Conservation (phyloP, 805 yeast genomes). For the Metschnikowia picachoensis region DNA sequence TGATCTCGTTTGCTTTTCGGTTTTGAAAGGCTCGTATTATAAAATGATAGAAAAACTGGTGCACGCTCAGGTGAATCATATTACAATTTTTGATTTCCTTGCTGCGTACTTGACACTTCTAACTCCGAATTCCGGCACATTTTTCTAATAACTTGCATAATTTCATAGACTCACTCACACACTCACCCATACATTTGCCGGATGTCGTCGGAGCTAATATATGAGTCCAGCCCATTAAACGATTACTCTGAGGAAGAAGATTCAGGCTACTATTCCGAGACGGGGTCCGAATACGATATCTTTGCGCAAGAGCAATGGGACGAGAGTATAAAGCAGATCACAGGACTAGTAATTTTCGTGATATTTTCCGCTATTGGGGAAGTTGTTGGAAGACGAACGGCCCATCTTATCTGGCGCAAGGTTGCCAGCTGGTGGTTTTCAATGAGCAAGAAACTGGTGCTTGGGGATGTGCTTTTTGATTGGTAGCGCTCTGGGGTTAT, state of each 20-base stretch:
- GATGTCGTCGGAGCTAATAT: slow-evolving; percentile 7
- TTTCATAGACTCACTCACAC: background rate
- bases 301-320: slow-evolving; percentile 74
- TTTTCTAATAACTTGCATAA: background rate
- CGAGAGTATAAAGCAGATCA: slow-evolving; percentile 57
- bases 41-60: too few species aligned
- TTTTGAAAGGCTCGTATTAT: too few species aligned
- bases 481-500: too few species aligned
- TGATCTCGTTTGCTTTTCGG: too few species aligned
- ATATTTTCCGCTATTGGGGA: slow-evolving; percentile 65
- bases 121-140: too few species aligned
- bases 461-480: too few species aligned
- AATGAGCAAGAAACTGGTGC: background rate
- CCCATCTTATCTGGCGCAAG: slow-evolving; percentile 34
- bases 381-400: slow-evolving; percentile 56
- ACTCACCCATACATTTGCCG: too few species aligned
- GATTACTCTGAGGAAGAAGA: slow-evolving; percentile 3
- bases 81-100: too few species aligned
- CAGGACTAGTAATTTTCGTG: slow-evolving; percentile 54
- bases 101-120: too few species aligned
- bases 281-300: slow-evolving; percentile 22
- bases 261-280: slow-evolving; percentile 13
- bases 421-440: slow-evolving; percentile 35
- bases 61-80: too few species aligned
- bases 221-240: background rate